These are phyloP conservation scores for Rhizopus sp. DNA, from an alignment of 371 early-diverging fungal genomes.

Conservation along the genomic window DNA sequence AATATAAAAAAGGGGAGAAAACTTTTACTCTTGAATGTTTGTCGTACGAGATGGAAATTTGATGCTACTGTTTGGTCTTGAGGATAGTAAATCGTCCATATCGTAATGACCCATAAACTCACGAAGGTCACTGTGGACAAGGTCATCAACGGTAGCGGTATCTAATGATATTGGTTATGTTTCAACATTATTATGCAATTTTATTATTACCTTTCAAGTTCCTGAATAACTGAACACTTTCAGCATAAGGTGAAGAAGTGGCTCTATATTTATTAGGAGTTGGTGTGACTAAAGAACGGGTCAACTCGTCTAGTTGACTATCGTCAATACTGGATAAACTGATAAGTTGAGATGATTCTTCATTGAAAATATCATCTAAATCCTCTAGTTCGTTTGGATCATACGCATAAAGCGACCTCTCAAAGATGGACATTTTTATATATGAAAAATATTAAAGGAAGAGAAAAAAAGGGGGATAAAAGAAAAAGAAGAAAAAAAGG, in stretches of 20 bases:
- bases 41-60: neutral
- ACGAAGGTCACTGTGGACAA: constrained; percentile 14
- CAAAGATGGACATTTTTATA: neutral
- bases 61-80: constrained; percentile 2
- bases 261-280: constrained; percentile 3
- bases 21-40: neutral
- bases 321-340: constrained; percentile 4
- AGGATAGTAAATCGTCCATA: constrained; percentile 14
- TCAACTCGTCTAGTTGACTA: neutral
- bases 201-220: constrained; percentile 12
- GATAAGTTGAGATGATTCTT: neutral
- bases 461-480: neutral
- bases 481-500: constrained; percentile 3
- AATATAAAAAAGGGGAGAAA: neutral
- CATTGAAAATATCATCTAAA: neutral
- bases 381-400: neutral
- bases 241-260: constrained; percentile 3
- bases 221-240: constrained; percentile 22
- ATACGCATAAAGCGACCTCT: neutral
- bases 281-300: constrained; percentile 20
- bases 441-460: neutral
- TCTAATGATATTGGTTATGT: constrained; percentile 3
- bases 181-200: neutral
- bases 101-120: constrained; percentile 17
- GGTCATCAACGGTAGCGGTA: constrained; percentile 5